phyloP scores from a whole-genome alignment of 768 basidiomycete genomes.

The Tricholoma furcatifolium region DNA sequence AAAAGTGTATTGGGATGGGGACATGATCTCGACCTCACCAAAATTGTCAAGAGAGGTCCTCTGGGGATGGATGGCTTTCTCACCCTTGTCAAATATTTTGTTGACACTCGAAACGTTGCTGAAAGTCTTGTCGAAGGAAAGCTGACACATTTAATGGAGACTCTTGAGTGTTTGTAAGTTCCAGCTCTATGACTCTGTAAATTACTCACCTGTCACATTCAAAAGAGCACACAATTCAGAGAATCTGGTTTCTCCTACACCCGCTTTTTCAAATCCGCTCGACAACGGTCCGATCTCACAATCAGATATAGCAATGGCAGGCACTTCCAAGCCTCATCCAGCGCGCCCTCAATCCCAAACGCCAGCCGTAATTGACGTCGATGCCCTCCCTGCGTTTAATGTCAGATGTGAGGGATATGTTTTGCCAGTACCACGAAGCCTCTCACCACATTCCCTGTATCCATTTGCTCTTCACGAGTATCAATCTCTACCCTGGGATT shows the following conservation, averaged over 20 bases:
- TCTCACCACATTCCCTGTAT: not conserved
- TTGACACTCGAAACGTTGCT: not conserved
- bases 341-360: not conserved
- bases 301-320: no score
- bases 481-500: not conserved
- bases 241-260: no score
- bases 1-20: slow-evolving; percentile 20
- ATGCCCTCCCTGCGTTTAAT: not conserved
- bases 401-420: not conserved
- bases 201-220: not conserved
- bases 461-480: not conserved
- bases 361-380: not conserved
- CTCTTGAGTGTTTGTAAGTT: slow-evolving; percentile 3
- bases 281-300: slow-evolving; percentile 19
- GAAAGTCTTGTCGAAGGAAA: slow-evolving; percentile 4
- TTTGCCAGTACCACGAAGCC: not conserved
- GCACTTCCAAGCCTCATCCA: slow-evolving; percentile 9
- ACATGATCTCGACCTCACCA: no score
- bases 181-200: no score
- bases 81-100: slow-evolving; percentile 2
- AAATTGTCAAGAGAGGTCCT: no score
- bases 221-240: slow-evolving; percentile 19
- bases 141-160: not conserved
- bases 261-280: no score
- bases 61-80: no score